Base-by-base conservation (phyloP, 2,329 filamentous ascomycete genomes). In the Pseudopyricularia javanii region DNA sequence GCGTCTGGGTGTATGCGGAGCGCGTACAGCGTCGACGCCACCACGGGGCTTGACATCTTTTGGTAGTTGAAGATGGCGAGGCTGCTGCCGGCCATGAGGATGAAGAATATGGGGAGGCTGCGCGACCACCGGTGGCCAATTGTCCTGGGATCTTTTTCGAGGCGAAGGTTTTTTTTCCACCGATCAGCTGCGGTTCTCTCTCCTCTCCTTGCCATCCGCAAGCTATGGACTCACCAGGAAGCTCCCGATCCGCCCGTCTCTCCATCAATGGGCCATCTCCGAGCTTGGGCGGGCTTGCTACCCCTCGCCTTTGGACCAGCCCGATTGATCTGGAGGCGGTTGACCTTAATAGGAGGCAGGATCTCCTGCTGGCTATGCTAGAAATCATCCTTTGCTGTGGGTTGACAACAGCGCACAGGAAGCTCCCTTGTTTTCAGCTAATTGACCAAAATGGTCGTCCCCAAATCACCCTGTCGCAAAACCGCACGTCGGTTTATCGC, bases 1-100 rank as follows among this genome's bases (percentile, higher is more conserved):
- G 90, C 93, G 55, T 74, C 71, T 3, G 79, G 72, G 54, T 85
- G 89, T 3, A 88, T 94, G 58, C 93, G 87, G 57, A 98, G 79
- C 1, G 91, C 87, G 74, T 97, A 98, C 28, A 98, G 79, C 4
- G 90, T 93, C 53, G 86, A 88, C 53, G 82, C 82, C n/a, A 96
- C 87, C 30, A 91, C 80, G 53, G 86, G 87, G 26, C 83, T 89
- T n/a, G 87, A 89, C 54, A 84, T 82, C 69, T 96, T 96, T 68
- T 98, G 91, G 79, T 98, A 97, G 78, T 98, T 98, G 85, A 98
- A 97, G 69, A 98, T 96, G 60, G 86, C 88, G 55, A 94, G 72
- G 59, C 84, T 83, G 59, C 84, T 85, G 53, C 77, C 74, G 49
- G 80, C 78, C 60, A 95, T 81, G 57, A 88, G 73, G 57, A 79